Conservation (phyloP, 164 flowering plant species). For the Macadamia tetraphylla region DNA sequence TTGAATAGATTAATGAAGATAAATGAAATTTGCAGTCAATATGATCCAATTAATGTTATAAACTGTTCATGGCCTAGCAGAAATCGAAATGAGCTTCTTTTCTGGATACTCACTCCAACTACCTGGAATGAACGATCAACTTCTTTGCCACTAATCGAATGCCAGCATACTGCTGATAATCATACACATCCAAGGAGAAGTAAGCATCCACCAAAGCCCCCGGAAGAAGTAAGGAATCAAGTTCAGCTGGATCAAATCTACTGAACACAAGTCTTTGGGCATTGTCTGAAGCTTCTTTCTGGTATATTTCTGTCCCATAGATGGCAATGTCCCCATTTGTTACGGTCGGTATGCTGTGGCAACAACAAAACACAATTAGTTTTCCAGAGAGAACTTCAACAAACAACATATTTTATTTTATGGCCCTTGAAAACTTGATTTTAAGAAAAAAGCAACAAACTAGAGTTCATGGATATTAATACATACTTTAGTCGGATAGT, state of each 20-base stretch:
- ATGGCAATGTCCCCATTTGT: constrained; percentile 37
- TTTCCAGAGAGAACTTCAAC: not conserved
- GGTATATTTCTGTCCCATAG: constrained; percentile 61
- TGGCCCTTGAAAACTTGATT: not conserved
- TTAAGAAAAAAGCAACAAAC: not conserved
- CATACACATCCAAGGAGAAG: constrained; percentile 66
- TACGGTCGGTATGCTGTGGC: constrained; percentile 59
- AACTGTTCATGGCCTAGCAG: too few species aligned
- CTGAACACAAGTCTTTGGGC: constrained; percentile 50
- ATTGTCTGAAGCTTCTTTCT: constrained; percentile 48
- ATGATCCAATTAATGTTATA: too few species aligned
- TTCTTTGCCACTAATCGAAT: constrained; percentile 48
- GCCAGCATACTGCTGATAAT: constrained; percentile 74
- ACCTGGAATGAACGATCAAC: constrained; percentile 31
- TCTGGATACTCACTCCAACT: constrained; percentile 1
- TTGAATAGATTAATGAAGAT: too few species aligned
- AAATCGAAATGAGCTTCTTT: too few species aligned
- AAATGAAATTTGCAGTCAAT: too few species aligned
- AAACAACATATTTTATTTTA: not conserved
- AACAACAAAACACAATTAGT: not conserved
- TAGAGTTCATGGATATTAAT: not conserved
- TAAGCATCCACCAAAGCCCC: constrained; percentile 59
- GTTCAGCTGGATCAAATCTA: constrained; percentile 53
- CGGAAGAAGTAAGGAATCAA: constrained; percentile 41
- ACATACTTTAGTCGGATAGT: constrained; percentile 80